Percentiles rank a stretch among this genome's conserved stretches.
These are phyloP conservation scores for Colletotrichum echinochloae DNA, from an alignment of 2,329 filamentous ascomycete species.

Conservation along the genomic window DNA sequence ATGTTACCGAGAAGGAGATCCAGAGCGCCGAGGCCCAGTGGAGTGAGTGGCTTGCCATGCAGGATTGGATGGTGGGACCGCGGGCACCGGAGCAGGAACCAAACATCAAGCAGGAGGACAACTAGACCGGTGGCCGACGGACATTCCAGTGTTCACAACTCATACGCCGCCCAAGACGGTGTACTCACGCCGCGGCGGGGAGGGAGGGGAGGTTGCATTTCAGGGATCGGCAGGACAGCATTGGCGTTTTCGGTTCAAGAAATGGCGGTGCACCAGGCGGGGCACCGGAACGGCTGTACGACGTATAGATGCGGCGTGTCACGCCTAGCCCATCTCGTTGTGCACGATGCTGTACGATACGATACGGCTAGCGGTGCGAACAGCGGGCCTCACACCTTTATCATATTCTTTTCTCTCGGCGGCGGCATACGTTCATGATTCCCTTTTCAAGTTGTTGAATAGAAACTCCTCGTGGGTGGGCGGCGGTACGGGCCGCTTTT, in stretches of 20 bases:
- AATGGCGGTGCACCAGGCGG: slow-evolving; percentile 9
- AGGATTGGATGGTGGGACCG: slow-evolving; percentile 98
- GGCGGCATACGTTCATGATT: slow-evolving; percentile 29
- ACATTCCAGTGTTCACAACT: neutral
- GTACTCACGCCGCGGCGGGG: neutral
- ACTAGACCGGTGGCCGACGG: slow-evolving; percentile 7
- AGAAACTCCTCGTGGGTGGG: slow-evolving; percentile 12
- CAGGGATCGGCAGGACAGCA: slow-evolving; percentile 10
- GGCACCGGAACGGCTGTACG: slow-evolving; percentile 26
- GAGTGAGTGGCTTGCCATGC: slow-evolving; percentile 97
- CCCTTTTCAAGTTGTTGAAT: slow-evolving; percentile 21
- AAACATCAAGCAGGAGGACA: slow-evolving; percentile 36
- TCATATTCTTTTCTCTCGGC: neutral
- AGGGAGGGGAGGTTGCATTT: slow-evolving; percentile 4
- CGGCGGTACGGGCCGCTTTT: slow-evolving; percentile 5
- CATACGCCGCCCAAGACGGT: no score
- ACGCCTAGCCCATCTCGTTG: neutral
- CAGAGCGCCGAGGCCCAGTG: slow-evolving; percentile 84
- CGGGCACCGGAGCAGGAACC: slow-evolving; percentile 65
- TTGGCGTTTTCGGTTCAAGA: slow-evolving; percentile 26
- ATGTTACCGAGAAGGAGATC: slow-evolving; percentile 83
- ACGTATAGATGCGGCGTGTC: slow-evolving; percentile 27
- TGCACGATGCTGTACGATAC: slow-evolving; percentile 26
- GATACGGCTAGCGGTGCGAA: slow-evolving; percentile 23
- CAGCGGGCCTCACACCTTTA: slow-evolving; percentile 7